Evolutionary conservation across 257 asterid species (phyloP), one percentile per base, ranked within the genome.

Genomic region (Asclepias syriaca): DNA sequence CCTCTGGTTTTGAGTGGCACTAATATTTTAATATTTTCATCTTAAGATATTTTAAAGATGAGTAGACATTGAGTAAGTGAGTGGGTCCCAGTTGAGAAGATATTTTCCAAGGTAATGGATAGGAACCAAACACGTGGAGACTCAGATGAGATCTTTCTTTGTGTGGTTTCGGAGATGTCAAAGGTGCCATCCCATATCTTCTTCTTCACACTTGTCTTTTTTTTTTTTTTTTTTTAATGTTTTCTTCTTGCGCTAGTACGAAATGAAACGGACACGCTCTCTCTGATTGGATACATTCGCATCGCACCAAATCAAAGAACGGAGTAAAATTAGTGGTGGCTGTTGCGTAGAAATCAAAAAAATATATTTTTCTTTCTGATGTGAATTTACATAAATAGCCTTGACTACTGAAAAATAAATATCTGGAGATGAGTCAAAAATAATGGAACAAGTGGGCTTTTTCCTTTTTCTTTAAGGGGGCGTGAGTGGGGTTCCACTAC

Each of bases 131-230:
- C 96, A 89, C 90, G 92, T 86, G 92, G 93, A 74, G 4, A 21
- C 40, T 4, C 82, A 4, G 9, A 4, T 19, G 60, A 69, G 71
- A 80, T 75, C 77, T 83, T 75, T 75, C 15, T 45, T 43, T 83
- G 80, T 83, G 91, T 88, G 96, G 93, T 76, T 72, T 81, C 72
- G 70, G 77, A 74, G 73, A 75, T 80, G 84, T 79, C 87, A 81
- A 76, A 84, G 71, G 76, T 66, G 68, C 39, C 22, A 61, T 14
- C 8, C 39, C 22, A 32, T 14, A 16, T 29, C 8, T 53, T 18
- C 24, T 6, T 18, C 19, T 50, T 50, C 16, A 48, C 53, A 43
- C 48, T 43, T 43, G 11, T 43, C 8, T 34, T 34, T n/a, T n/a
- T n/a, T n/a, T n/a, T n/a, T n/a, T n/a, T n/a, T n/a, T n/a, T n/a